A percentile compares a stretch with the other conserved stretches of the same genome.
Evolutionary conservation across 2,329 filamentous ascomycete genomes (phyloP).

Genomic region (Aspergillus felis): DNA sequence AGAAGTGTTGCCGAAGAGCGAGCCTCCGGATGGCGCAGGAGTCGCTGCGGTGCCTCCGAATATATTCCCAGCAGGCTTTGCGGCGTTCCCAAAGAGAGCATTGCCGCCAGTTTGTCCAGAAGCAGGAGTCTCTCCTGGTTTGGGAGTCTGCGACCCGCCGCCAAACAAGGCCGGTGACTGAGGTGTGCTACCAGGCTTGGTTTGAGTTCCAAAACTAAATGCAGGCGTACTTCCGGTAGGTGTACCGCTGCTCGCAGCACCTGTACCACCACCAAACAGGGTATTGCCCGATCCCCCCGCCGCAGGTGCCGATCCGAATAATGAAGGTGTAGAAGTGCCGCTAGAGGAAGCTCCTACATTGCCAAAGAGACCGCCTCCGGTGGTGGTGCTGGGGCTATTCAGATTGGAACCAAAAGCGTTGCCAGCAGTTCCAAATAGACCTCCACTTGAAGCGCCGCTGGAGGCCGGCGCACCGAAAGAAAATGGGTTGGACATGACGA

Average conservation of each 20-base stretch:
- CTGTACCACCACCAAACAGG: constrained; percentile 25
- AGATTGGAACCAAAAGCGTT: constrained; percentile 30
- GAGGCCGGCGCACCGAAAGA: constrained; percentile 38
- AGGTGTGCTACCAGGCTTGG: constrained; percentile 19
- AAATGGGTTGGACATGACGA: constrained; percentile 31
- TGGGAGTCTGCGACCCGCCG: constrained; percentile 32
- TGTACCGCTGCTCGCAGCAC: constrained; percentile 15
- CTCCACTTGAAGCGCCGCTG: constrained; percentile 29
- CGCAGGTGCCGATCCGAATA: constrained; percentile 30
- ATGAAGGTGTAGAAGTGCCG: constrained; percentile 29
- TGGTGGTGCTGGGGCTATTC: constrained; percentile 23
- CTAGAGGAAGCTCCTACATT: constrained; percentile 34
- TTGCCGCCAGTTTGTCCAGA: constrained; percentile 28
- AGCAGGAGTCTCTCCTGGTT: constrained; percentile 30
- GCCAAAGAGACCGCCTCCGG: constrained; percentile 39
- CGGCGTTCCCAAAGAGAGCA: constrained; percentile 31
- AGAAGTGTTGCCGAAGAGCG: constrained; percentile 39
- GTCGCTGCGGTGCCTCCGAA: constrained; percentile 37
- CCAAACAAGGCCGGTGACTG: constrained; percentile 29
- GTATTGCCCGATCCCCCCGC: constrained; percentile 18
- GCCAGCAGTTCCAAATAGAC: constrained; percentile 32
- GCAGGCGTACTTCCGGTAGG: constrained; percentile 18
- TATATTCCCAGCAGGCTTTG: constrained; percentile 22
- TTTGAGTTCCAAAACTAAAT: constrained; percentile 34
- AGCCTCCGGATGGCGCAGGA: constrained; percentile 33